Conservation (phyloP, 2,329 filamentous ascomycete species). For the Aspergillus glaucus region DNA sequence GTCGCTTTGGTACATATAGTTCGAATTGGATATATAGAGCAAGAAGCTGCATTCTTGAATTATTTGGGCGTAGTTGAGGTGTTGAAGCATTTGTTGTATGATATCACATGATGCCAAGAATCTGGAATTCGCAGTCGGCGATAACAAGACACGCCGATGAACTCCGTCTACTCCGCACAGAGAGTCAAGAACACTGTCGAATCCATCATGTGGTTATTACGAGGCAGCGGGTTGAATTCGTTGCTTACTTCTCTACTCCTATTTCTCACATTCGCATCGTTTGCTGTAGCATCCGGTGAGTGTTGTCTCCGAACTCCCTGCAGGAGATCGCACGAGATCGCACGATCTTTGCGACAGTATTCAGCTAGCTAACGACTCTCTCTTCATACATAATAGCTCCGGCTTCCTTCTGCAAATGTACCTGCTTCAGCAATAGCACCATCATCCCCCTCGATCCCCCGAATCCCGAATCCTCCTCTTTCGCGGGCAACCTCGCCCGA, state of each 20-base stretch:
- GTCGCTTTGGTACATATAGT: neutral
- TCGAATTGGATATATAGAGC: neutral
- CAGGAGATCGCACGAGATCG: neutral
- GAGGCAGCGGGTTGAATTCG: conserved; percentile 9
- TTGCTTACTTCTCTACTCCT: conserved; percentile 19
- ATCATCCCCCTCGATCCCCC: conserved; percentile 57
- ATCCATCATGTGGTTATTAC: conserved; percentile 13
- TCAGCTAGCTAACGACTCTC: conserved; percentile 1
- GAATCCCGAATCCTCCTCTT: conserved; percentile 17
- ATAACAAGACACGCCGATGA: neutral
- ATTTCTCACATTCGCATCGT: conserved; percentile 21
- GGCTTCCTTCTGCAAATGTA: conserved; percentile 67
- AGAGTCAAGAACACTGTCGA: conserved; percentile 1
- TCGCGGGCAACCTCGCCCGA: conserved; percentile 16
- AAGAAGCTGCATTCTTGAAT: too few relatives aligned
- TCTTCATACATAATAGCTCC: conserved; percentile 22
- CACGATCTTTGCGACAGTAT: neutral
- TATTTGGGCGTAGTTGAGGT: neutral
- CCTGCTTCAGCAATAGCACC: conserved; percentile 61
- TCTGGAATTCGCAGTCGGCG: neutral
- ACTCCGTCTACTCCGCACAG: neutral
- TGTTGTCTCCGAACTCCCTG: conserved; percentile 3
- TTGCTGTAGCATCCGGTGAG: conserved; percentile 32
- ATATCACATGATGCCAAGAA: conserved; percentile 11
- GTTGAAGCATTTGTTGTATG: neutral